A percentile compares a stretch with the other conserved stretches of the same genome.
phyloP scores from a whole-genome alignment of 768 basidiomycete species.

The Mycena alexandri region DNA sequence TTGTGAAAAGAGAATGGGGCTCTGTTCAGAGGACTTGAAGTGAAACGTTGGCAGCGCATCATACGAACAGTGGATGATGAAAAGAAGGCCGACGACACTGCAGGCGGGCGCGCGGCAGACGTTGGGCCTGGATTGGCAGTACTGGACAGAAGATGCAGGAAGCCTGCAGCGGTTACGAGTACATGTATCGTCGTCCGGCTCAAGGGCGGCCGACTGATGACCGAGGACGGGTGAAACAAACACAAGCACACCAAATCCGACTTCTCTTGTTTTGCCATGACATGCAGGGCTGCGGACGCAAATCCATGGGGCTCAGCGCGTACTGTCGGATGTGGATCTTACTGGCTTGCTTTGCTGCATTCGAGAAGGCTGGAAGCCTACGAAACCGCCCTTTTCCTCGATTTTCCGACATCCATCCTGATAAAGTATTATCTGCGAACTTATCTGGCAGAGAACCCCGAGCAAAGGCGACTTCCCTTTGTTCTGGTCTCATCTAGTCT shows the following conservation, averaged over 20 bases:
- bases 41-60: conserved; percentile 20
- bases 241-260: background rate
- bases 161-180: conserved; percentile 4
- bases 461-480: background rate
- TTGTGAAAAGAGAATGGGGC: background rate
- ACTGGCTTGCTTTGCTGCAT: too few relatives aligned
- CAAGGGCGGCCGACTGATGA: too few relatives aligned
- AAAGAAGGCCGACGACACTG: conserved; percentile 3
- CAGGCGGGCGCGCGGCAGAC: background rate
- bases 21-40: conserved; percentile 3
- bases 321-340: too few relatives aligned
- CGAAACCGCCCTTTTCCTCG: background rate
- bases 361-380: too few relatives aligned
- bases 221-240: background rate
- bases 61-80: conserved; percentile 8
- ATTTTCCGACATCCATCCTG: too few relatives aligned
- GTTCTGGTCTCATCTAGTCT: conserved; percentile 1
- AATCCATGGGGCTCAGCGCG: too few relatives aligned
- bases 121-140: conserved; percentile 27
- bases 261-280: background rate
- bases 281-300: background rate
- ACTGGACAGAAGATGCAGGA: background rate
- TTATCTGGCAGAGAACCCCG: conserved; percentile 18
- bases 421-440: too few relatives aligned
- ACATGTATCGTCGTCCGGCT: background rate